Base-by-base conservation (phyloP, 805 yeast species). In the Wickerhamomyces alni region DNA sequence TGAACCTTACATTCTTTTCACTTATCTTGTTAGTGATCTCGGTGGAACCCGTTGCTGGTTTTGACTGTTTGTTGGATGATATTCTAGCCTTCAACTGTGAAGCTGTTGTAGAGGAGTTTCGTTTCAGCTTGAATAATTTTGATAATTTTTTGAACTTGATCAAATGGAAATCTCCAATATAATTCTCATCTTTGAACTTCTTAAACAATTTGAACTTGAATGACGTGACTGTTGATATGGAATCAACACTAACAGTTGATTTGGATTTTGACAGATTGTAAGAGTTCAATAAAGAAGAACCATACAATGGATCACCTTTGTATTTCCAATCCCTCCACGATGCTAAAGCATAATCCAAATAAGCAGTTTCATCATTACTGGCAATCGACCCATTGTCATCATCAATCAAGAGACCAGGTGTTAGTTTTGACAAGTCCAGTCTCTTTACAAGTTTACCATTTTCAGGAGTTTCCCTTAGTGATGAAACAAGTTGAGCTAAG, bases 311-410 rank as follows among this genome's bases (percentile, higher is more conserved):
- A 59, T 82, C 88, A 37, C 73, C 74, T 45, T 86, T 72, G 52
- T 72, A 81, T 52, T 86, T 82, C 95, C 95, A 87, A 58, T 87
- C 96, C 55, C 96, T 71, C 96, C 96, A 87, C 9, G 91, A 82
- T 0, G 95, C 95, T 37, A 74, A 61, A 2, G 80, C 72, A 31
- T 59, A 58, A 38, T 51, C 56, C 32, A 45, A 26, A 13, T 48
- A 37, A 17, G 38, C 16, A 19, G 47, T 39, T 15, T 41, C 45
- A 27, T 40, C 50, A 8, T 40, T 3, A 39, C 35, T 16, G 42
- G 41, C 10, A 38, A 40, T 37, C 9, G 43, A 45, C 8, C 26
- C 38, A 16, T 40, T 40, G 6, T 40, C 46, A 22, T 51, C 51
- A 12, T 44, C 62, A 15, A 52, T 18, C 11, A 67, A 53, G 8